Conservation (phyloP, 768 basidiomycete species). For the Boletus rubroflammeus region DNA sequence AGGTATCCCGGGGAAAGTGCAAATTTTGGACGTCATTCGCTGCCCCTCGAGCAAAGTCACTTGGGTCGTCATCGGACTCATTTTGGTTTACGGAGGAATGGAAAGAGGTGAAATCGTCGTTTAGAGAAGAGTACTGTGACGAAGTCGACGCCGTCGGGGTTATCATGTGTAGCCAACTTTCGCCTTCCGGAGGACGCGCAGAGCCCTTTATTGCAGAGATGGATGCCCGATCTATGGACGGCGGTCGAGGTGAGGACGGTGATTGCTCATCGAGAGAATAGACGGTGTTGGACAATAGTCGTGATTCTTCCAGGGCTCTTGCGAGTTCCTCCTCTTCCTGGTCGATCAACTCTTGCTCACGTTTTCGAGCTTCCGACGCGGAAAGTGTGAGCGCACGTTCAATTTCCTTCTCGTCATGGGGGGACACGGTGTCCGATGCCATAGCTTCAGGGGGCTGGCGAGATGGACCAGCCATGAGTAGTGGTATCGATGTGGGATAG, state of each 20-base stretch:
- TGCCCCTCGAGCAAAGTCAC: constrained; percentile 1
- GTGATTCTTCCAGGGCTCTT: constrained; percentile 57
- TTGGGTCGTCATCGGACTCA: constrained; percentile 3
- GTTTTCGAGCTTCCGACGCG: constrained; percentile 35
- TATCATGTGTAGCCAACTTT: constrained; percentile 32
- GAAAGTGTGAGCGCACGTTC: constrained; percentile 48
- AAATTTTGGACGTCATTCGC: constrained; percentile 5
- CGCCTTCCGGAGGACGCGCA: constrained; percentile 22
- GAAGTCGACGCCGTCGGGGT: constrained; percentile 25
- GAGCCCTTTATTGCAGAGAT: constrained; percentile 13
- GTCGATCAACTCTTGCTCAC: constrained; percentile 22
- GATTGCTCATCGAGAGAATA: constrained; percentile 10
- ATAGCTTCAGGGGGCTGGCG: constrained; percentile 2
- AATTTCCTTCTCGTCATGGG: constrained; percentile 42
- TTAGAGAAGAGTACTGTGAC: constrained; percentile 11
- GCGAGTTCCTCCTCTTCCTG: constrained; percentile 66
- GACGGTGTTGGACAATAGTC: constrained; percentile 15
- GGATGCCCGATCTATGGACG: constrained; percentile 16
- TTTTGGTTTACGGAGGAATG: constrained; percentile 20
- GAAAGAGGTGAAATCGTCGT: constrained; percentile 29
- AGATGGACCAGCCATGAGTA: constrained; percentile 12
- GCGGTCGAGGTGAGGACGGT: constrained; percentile 5
- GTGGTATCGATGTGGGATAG: constrained; percentile 32
- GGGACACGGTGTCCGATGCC: constrained; percentile 13
- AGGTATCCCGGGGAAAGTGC: constrained; percentile 1